Percentiles rank a stretch among this genome's conserved stretches.
phyloP scores from a whole-genome alignment of 2,329 filamentous ascomycete genomes.

The Penicillium sp. region DNA sequence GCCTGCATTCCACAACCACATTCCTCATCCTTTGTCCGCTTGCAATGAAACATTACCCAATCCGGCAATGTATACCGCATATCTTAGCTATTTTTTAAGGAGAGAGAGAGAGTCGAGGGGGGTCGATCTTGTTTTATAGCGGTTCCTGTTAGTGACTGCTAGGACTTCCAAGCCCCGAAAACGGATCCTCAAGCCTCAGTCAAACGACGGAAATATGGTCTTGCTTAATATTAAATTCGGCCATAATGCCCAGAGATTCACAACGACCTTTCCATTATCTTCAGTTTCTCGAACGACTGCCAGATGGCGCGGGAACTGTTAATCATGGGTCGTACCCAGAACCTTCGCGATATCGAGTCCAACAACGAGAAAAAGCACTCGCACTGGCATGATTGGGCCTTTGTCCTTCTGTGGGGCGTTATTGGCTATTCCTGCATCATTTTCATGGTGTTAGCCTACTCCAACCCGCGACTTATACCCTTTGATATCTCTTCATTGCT shows the following conservation, averaged over 20 bases:
- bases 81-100: not conserved
- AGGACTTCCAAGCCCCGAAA: not conserved
- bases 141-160: not conserved
- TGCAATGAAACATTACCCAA: not conserved
- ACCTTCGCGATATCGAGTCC: constrained; percentile 23
- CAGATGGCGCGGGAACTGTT: constrained; percentile 4
- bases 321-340: constrained; percentile 21
- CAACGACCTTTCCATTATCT: not conserved
- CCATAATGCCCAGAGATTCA: not conserved
- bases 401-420: constrained; percentile 21
- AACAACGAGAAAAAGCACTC: constrained; percentile 8
- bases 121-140: constrained; percentile 4
- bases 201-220: not conserved
- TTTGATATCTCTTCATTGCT: constrained; percentile 20
- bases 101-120: not conserved
- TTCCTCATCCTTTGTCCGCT: constrained; percentile 5
- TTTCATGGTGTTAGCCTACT: constrained; percentile 20
- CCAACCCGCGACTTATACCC: constrained; percentile 19
- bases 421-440: constrained; percentile 25
- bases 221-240: constrained; percentile 1
- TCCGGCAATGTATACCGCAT: not conserved
- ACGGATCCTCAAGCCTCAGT: not conserved
- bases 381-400: constrained; percentile 21
- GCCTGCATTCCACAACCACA: constrained; percentile 6
- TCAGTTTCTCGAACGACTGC: not conserved